Conservation (phyloP, 2,329 filamentous ascomycete genomes). For the Esteya vermicola region DNA sequence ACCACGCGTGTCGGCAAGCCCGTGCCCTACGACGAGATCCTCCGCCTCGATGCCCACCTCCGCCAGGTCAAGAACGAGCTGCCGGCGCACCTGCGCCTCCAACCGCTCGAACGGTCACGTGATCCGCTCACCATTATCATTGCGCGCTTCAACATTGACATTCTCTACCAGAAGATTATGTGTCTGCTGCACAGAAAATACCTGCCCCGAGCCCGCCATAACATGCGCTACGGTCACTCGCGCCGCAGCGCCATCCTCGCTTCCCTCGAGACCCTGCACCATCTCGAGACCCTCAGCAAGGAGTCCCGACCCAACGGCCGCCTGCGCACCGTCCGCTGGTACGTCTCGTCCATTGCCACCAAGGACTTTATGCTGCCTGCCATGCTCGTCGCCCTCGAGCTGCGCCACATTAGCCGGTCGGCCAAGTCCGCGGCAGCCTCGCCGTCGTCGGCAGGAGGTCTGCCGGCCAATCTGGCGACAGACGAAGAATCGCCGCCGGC, state of each 20-base stretch:
- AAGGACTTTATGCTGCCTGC: constrained; percentile 78
- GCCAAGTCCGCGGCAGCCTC: too few relatives aligned
- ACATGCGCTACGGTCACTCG: constrained; percentile 71
- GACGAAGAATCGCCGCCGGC: constrained; percentile 26
- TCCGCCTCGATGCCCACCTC: constrained; percentile 47
- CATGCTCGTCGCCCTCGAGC: constrained; percentile 70
- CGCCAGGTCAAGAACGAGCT: constrained; percentile 50
- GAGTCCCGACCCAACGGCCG: constrained; percentile 62
- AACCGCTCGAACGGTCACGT: constrained; percentile 57
- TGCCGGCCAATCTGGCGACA: too few relatives aligned
- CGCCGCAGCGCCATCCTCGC: constrained; percentile 75
- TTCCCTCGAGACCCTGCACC: constrained; percentile 65
- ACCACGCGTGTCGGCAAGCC: constrained; percentile 40
- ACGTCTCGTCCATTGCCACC: constrained; percentile 63
- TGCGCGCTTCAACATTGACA: constrained; percentile 70
- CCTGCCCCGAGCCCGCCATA: constrained; percentile 61
- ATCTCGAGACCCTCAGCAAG: constrained; percentile 60
- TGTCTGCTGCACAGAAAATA: constrained; percentile 85
- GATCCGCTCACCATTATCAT: constrained; percentile 79
- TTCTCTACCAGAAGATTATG: constrained; percentile 77
- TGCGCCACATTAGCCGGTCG: constrained; percentile 64
- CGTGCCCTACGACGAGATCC: constrained; percentile 48
- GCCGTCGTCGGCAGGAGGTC: too few relatives aligned
- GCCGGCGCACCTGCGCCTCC: constrained; percentile 66
- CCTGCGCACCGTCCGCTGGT: constrained; percentile 61